phyloP scores from a whole-genome alignment of 768 basidiomycete genomes.

The Lactarius tabidus region DNA sequence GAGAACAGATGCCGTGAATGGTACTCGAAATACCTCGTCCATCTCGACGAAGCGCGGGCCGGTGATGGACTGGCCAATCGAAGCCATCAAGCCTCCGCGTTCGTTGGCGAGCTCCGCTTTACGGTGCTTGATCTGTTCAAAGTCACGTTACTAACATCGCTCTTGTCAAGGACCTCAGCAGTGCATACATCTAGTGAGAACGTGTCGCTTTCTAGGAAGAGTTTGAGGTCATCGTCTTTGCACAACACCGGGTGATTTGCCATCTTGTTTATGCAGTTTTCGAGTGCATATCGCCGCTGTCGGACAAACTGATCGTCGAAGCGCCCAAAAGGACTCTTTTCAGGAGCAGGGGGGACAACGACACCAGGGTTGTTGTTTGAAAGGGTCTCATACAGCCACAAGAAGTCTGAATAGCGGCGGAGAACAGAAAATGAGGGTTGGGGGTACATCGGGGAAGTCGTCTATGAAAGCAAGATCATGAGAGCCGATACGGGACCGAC shows the following conservation, averaged over 20 bases:
- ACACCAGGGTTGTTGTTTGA: conserved; percentile 92
- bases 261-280: conserved; percentile 90
- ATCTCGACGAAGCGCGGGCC: conserved; percentile 85
- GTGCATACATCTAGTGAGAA: conserved; percentile 81
- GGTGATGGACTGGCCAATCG: conserved; percentile 71
- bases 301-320: conserved; percentile 92
- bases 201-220: conserved; percentile 92
- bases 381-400: conserved; percentile 92
- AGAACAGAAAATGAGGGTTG: conserved; percentile 89
- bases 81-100: conserved; percentile 78
- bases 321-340: conserved; percentile 89
- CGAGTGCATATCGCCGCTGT: conserved; percentile 76
- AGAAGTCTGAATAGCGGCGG: conserved; percentile 95
- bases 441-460: conserved; percentile 78
- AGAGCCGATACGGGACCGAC: not conserved
- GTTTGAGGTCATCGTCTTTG: conserved; percentile 80
- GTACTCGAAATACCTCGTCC: conserved; percentile 57
- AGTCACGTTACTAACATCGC: not conserved
- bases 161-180: not conserved
- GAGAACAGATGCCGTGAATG: not conserved
- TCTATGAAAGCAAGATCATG: conserved; percentile 41
- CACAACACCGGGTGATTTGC: conserved; percentile 87
- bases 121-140: conserved; percentile 75
- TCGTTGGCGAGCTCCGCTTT: conserved; percentile 75
- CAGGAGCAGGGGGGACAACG: conserved; percentile 93